Base-by-base conservation (phyloP, 306 rosid genomes). In the Rosa multiflora region DNA sequence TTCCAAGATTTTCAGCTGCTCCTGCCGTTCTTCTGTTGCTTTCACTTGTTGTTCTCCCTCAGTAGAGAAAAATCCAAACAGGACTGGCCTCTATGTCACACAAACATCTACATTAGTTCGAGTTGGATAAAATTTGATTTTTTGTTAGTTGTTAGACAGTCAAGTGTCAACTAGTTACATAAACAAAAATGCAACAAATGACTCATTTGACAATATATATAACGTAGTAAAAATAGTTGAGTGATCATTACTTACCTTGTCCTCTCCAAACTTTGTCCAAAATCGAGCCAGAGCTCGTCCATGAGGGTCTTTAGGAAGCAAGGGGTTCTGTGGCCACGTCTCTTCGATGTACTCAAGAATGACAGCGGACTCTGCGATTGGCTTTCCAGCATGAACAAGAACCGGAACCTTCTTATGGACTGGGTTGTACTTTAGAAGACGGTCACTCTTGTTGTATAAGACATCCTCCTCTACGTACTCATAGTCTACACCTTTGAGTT, bases 341-440 rank as follows among this genome's bases (percentile, higher is more conserved):
- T 78, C 81, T 68, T 78, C 81, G 35, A 70, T 78, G 56, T 78
- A 78, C 42, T 78, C 81, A 20, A 78, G 81, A 18, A 78, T 55
- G 14, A 78, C 76, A 10, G n/a, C 2, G 14, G 81, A 78, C 70
- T 70, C 81, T 39, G 49, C 75, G 12, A 46, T 17, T 52, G 76
- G 39, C 43, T 78, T 78, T 20, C 76, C 81, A 0, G 44, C 81
- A 69, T 69, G 76, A 56, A 78, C 75, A 32, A 78, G 68, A 56
- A 78, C 35, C 35, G 35, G 35, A 32, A 32, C 35, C 35, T 32
- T 32, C 35, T 32, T 32, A 32, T 32, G 3, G 4, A 78, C 70
- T 40, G 81, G 81, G 69, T 78, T 78, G 55, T 55, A 70, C 35
- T 70, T 23, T 10, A 61, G 67, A 61, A 61, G 67, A 61, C 7